Percentiles rank a stretch among this genome's conserved stretches.
Conservation (phyloP, 768 basidiomycete species). For the Phlebiopsis flavidoalba region DNA sequence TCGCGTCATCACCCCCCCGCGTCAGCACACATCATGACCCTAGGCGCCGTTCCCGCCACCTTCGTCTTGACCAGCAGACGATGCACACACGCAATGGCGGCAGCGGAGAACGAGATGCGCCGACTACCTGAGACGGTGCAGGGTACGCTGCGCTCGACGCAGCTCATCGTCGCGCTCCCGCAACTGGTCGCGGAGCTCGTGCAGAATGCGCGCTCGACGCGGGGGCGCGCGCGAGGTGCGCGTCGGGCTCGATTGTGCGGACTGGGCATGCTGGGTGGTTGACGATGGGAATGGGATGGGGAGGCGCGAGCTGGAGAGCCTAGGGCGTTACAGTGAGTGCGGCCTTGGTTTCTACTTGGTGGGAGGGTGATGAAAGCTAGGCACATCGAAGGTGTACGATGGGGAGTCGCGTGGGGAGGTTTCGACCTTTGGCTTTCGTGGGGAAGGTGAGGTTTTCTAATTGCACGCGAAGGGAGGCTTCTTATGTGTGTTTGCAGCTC, state of each 20-base stretch:
- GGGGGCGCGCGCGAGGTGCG: conserved; percentile 59
- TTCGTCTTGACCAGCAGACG: background rate
- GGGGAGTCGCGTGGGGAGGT: conserved; percentile 43
- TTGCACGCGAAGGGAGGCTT: background rate
- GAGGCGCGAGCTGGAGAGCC: conserved; percentile 52
- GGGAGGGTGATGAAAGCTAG: conserved; percentile 29
- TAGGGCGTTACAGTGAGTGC: conserved; percentile 64
- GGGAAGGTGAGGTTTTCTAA: conserved; percentile 64
- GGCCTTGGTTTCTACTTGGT: background rate
- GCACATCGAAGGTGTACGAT: conserved; percentile 67
- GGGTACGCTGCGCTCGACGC: conserved; percentile 71
- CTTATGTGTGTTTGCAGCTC: conserved; percentile 39
- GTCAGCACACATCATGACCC: background rate
- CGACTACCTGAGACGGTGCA: conserved; percentile 57
- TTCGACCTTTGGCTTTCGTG: conserved; percentile 84
- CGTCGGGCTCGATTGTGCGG: conserved; percentile 65
- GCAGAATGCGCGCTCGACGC: conserved; percentile 89
- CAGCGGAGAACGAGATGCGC: background rate
- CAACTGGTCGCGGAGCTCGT: conserved; percentile 81
- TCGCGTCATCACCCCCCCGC: background rate
- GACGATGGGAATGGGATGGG: conserved; percentile 83
- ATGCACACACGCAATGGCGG: background rate
- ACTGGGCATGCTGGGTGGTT: conserved; percentile 81
- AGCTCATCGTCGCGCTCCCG: conserved; percentile 78
- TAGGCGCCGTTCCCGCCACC: background rate